These are phyloP conservation scores for Apophysomyces elegans DNA, from an alignment of 371 early-diverging fungal species.

Conservation along the genomic window DNA sequence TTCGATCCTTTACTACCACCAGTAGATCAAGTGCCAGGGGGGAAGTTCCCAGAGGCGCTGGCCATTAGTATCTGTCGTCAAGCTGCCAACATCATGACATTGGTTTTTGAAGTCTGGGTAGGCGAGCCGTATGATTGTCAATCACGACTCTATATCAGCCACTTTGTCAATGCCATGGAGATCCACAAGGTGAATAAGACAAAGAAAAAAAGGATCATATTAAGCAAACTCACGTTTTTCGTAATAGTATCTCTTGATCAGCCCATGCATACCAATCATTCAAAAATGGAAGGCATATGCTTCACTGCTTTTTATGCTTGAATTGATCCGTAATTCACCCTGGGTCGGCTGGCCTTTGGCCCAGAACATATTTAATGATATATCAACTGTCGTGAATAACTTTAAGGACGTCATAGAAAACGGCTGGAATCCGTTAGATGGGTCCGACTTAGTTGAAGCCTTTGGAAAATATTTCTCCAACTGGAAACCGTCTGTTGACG, in stretches of 20 bases:
- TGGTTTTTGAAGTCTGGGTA: constrained; percentile 29
- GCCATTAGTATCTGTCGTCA: constrained; percentile 27
- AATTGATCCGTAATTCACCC: constrained; percentile 6
- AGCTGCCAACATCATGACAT: constrained; percentile 22
- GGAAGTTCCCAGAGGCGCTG: constrained; percentile 21
- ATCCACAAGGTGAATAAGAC: constrained; percentile 28
- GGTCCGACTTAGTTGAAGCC: constrained; percentile 5
- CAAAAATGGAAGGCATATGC: constrained; percentile 33
- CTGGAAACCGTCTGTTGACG: constrained; percentile 27
- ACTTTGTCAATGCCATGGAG: constrained; percentile 17
- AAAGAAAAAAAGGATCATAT: not conserved
- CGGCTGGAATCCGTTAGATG: constrained; percentile 19
- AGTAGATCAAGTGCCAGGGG: not conserved
- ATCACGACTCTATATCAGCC: constrained; percentile 19
- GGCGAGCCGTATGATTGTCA: constrained; percentile 23
- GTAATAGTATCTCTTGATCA: not conserved
- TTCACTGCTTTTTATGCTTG: constrained; percentile 20
- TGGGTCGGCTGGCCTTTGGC: constrained; percentile 13
- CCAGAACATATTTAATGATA: constrained; percentile 4
- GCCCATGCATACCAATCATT: constrained; percentile 14
- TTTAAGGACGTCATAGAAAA: constrained; percentile 18
- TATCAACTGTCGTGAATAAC: constrained; percentile 12
- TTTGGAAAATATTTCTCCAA: constrained; percentile 22
- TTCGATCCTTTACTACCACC: constrained; percentile 22
- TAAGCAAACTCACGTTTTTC: not conserved